These are phyloP conservation scores for Solanum hybrid DNA, from an alignment of 305 asterid species.

Conservation along the genomic window DNA sequence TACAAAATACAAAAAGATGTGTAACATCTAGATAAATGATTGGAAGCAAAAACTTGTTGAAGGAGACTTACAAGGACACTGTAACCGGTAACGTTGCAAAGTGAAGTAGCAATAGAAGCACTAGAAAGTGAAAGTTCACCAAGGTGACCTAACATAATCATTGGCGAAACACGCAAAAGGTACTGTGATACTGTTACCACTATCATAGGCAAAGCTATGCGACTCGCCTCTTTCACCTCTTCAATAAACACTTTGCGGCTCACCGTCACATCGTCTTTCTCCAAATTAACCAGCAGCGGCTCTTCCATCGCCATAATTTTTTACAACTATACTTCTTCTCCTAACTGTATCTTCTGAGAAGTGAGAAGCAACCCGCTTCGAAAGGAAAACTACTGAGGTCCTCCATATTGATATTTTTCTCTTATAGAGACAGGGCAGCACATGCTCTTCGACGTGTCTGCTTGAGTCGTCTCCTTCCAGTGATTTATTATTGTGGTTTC, in stretches of 20 bases:
- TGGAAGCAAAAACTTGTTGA: neutral
- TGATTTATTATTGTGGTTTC: too few relatives aligned
- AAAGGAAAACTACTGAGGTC: neutral
- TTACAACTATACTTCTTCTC: neutral
- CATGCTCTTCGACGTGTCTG: neutral
- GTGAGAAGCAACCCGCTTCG: neutral
- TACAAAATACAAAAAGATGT: neutral
- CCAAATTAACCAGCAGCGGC: slow-evolving; percentile 10
- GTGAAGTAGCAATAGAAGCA: slow-evolving; percentile 47
- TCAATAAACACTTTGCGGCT: slow-evolving; percentile 17
- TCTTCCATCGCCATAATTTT: slow-evolving; percentile 21
- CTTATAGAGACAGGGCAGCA: neutral
- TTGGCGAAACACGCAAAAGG: slow-evolving; percentile 32
- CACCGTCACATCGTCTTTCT: slow-evolving; percentile 2
- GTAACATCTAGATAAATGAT: neutral
- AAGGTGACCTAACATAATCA: slow-evolving; percentile 64
- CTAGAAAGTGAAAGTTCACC: slow-evolving; percentile 51
- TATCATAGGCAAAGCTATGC: slow-evolving; percentile 51
- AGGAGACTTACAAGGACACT: slow-evolving; percentile 35
- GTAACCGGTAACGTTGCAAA: slow-evolving; percentile 45
- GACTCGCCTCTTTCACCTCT: slow-evolving; percentile 40
- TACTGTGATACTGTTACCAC: slow-evolving; percentile 44
- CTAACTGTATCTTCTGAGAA: neutral
- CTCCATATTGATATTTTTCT: neutral
- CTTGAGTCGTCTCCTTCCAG: neutral